Percentiles rank a stretch among this genome's conserved stretches.
Conservation (phyloP, 768 basidiomycete species). For the Cyathus striatus region DNA sequence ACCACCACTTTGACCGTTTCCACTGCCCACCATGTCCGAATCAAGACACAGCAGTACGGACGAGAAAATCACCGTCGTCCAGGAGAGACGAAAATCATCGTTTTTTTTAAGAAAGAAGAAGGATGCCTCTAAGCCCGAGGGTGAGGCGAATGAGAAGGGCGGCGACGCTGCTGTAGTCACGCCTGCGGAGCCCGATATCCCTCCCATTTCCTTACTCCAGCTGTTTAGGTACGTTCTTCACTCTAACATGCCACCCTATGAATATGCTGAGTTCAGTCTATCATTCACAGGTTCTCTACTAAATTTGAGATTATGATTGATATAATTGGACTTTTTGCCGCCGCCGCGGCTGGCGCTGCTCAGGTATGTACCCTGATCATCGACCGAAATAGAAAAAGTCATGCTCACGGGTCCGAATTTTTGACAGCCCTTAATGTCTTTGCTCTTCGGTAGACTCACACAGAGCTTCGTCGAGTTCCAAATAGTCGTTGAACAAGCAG, state of each 20-base stretch:
- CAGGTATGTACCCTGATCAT: constrained; percentile 43
- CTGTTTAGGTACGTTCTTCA: constrained; percentile 44
- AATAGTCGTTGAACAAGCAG: constrained; percentile 13
- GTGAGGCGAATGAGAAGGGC: constrained; percentile 16
- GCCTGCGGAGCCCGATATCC: constrained; percentile 19
- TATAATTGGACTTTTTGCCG: constrained; percentile 64
- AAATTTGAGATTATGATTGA: constrained; percentile 62
- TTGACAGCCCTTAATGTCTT: constrained; percentile 64
- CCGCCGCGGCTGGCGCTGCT: constrained; percentile 75
- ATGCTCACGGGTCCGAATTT: neutral
- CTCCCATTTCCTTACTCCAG: constrained; percentile 34
- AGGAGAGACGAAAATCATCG: constrained; percentile 22
- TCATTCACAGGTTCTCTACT: constrained; percentile 62
- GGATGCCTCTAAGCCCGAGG: constrained; percentile 7
- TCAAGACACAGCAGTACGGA: constrained; percentile 35
- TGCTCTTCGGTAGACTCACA: constrained; percentile 82
- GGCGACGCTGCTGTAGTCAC: constrained; percentile 18
- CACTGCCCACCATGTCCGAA: constrained; percentile 32
- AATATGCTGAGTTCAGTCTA: constrained; percentile 5
- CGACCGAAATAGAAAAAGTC: neutral
- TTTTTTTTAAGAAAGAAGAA: constrained; percentile 36
- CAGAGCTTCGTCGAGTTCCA: constrained; percentile 67
- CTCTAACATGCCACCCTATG: neutral
- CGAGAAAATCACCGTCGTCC: constrained; percentile 37
- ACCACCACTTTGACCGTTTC: constrained; percentile 2